phyloP scores from a whole-genome alignment of 108 stramenopile species.

The Cyclostephanos invisitatus region DNA sequence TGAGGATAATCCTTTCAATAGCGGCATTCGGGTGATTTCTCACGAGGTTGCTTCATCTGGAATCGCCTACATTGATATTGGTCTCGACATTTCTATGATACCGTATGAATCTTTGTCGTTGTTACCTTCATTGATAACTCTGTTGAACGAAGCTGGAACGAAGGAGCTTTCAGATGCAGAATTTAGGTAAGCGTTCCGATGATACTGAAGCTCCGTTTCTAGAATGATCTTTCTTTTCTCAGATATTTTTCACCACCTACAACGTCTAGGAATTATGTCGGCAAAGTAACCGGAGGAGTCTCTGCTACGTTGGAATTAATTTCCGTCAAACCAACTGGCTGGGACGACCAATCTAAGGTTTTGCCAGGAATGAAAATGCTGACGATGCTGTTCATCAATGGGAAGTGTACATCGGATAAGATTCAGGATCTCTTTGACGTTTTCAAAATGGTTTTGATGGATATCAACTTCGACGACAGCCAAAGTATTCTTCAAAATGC shows the following conservation, averaged over 20 bases:
- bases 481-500: slow-evolving; percentile 39
- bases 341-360: slow-evolving; percentile 55
- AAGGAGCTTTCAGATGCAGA: slow-evolving; percentile 35
- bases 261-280: slow-evolving; percentile 53
- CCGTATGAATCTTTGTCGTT: slow-evolving; percentile 74
- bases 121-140: slow-evolving; percentile 67
- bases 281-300: slow-evolving; percentile 76
- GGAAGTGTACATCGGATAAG: slow-evolving; percentile 71
- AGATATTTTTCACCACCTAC: not conserved
- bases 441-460: slow-evolving; percentile 61
- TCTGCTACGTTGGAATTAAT: slow-evolving; percentile 53
- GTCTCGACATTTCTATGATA: slow-evolving; percentile 78
- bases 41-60: slow-evolving; percentile 77
- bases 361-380: slow-evolving; percentile 64
- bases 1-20: slow-evolving; percentile 46
- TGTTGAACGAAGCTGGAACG: slow-evolving; percentile 82
- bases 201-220: too few relatives aligned
- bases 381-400: slow-evolving; percentile 66
- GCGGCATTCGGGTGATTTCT: slow-evolving; percentile 63
- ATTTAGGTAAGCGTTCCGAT: slow-evolving; percentile 31
- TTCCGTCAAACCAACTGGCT: slow-evolving; percentile 33
- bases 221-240: not conserved
- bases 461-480: slow-evolving; percentile 36
- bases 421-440: slow-evolving; percentile 67
- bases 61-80: slow-evolving; percentile 86